These are phyloP conservation scores for Arxiozyma bovina DNA, from an alignment of 1,139 yeast species.

Conservation along the genomic window DNA sequence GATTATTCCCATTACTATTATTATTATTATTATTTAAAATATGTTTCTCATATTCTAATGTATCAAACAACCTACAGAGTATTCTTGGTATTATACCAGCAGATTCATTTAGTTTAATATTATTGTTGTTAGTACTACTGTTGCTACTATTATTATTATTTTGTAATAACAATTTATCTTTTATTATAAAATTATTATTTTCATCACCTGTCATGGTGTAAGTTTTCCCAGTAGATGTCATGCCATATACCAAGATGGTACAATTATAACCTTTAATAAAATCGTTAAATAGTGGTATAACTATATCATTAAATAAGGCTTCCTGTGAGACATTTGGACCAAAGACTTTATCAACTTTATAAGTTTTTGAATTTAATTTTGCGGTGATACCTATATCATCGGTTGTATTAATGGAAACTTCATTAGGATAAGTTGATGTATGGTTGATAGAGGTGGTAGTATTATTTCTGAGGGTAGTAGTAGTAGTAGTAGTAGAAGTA, in stretches of 20 bases:
- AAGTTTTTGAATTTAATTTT: slow-evolving; percentile 40
- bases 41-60: slow-evolving; percentile 25
- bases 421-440: slow-evolving; percentile 17
- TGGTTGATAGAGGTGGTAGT: too few species aligned
- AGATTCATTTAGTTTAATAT: slow-evolving; percentile 43
- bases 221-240: slow-evolving; percentile 75
- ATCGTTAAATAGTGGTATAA: slow-evolving; percentile 55
- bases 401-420: slow-evolving; percentile 35
- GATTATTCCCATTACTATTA: too few species aligned
- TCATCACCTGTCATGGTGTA: slow-evolving; percentile 69
- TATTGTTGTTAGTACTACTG: too few species aligned
- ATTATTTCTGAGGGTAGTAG: neutral
- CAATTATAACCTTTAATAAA: slow-evolving; percentile 64
- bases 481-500: slow-evolving; percentile 18
- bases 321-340: slow-evolving; percentile 65
- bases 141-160: neutral
- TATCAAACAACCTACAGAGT: slow-evolving; percentile 45
- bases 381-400: slow-evolving; percentile 38
- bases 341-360: slow-evolving; percentile 63
- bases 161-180: neutral
- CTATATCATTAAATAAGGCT: slow-evolving; percentile 51
- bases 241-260: slow-evolving; percentile 69
- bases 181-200: slow-evolving; percentile 14
- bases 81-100: slow-evolving; percentile 68
- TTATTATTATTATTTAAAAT: slow-evolving; percentile 10